Conservation (phyloP, 2,329 filamentous ascomycete genomes). For the Diaporthe destruens region DNA sequence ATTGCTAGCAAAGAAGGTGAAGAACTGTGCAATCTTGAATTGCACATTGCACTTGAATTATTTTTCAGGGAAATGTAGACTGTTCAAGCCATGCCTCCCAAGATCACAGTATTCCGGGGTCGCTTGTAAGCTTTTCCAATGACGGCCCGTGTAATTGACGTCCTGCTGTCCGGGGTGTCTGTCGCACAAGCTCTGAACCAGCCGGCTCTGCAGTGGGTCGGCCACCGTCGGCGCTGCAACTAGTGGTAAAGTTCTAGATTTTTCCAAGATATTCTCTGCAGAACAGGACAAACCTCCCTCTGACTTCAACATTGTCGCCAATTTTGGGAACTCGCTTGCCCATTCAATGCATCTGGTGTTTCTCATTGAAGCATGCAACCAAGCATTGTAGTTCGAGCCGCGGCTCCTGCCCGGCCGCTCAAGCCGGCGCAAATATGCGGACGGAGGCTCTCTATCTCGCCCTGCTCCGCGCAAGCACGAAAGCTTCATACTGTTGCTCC, state of each 20-base stretch:
- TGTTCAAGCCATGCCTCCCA: neutral
- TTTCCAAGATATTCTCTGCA: conserved; percentile 26
- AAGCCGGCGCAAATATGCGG: conserved; percentile 50
- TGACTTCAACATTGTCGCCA: conserved; percentile 3
- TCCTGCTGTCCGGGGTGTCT: neutral
- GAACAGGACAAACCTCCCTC: conserved; percentile 7
- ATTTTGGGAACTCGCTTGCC: neutral
- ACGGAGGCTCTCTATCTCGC: conserved; percentile 45
- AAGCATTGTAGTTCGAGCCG: conserved; percentile 52
- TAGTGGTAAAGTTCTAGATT: conserved; percentile 18
- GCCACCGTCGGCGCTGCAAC: conserved; percentile 27
- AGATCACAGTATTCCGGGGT: neutral
- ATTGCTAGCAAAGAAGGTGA: neutral
- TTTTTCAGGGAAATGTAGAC: neutral
- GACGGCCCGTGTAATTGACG: conserved; percentile 1
- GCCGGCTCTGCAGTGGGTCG: conserved; percentile 20
- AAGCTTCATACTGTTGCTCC: conserved; percentile 44
- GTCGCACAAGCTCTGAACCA: conserved; percentile 19
- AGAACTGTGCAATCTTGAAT: neutral
- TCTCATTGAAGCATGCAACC: conserved; percentile 49
- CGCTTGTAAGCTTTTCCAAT: conserved; percentile 15
- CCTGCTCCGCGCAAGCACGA: conserved; percentile 43
- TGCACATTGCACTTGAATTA: neutral
- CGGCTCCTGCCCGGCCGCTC: conserved; percentile 49
- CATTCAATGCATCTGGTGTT: conserved; percentile 33